These are phyloP conservation scores for Plasmopara viticola DNA, from an alignment of 352 stramenopile genomes.

Conservation along the genomic window DNA sequence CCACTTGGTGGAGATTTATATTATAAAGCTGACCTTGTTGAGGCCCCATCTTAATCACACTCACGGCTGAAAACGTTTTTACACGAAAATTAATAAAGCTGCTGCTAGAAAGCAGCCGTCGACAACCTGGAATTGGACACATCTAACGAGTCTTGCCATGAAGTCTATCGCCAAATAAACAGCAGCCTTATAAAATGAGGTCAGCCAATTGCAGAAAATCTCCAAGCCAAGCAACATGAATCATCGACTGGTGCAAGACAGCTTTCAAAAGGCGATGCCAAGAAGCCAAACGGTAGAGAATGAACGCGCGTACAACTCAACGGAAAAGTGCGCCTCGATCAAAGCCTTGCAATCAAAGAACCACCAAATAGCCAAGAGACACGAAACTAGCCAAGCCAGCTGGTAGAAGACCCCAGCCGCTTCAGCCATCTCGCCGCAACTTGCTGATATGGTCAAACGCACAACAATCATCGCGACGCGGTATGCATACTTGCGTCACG, in stretches of 20 bases:
- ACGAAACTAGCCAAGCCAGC: neutral
- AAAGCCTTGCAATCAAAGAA: neutral
- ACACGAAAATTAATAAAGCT: neutral
- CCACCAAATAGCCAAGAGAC: neutral
- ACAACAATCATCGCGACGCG: neutral
- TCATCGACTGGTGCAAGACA: neutral
- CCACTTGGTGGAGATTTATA: too few species aligned
- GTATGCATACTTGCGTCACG: neutral
- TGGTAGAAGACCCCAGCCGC: neutral
- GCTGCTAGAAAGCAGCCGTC: neutral
- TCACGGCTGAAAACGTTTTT: too few species aligned
- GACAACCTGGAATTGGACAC: neutral
- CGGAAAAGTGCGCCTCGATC: neutral
- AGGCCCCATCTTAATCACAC: too few species aligned
- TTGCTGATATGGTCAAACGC: neutral
- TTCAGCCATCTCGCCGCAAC: neutral
- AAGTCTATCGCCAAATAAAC: neutral
- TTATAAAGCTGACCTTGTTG: too few species aligned
- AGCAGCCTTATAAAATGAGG: neutral
- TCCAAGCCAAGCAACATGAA: neutral
- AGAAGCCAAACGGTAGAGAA: neutral
- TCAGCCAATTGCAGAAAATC: neutral
- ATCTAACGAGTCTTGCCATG: neutral
- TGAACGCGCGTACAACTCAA: neutral
- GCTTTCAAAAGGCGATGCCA: neutral